These are phyloP conservation scores for Thraustotheca clavata DNA, from an alignment of 352 stramenopile genomes.

Conservation along the genomic window DNA sequence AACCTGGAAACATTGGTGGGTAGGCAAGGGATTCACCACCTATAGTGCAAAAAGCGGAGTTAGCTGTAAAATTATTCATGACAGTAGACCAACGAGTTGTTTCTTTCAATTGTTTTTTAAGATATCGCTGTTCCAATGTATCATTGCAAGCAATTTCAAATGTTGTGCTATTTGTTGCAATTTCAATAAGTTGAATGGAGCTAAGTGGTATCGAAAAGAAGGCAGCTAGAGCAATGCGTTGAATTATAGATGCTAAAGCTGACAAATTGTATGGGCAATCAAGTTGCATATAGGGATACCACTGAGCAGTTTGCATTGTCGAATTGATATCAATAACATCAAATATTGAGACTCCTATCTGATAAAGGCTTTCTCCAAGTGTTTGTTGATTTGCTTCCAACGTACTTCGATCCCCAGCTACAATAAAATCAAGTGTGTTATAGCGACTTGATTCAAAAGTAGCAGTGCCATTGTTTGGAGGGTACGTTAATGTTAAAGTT, in stretches of 20 bases:
- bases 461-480: background rate
- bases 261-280: background rate
- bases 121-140: background rate
- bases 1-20: background rate
- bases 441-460: background rate
- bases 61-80: background rate
- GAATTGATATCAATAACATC: background rate
- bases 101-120: background rate
- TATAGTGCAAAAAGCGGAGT: background rate
- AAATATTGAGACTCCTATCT: background rate
- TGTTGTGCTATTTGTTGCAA: background rate
- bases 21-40: background rate
- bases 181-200: background rate
- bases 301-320: background rate
- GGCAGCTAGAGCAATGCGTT: conserved; percentile 1
- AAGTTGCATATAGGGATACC: conserved; percentile 4
- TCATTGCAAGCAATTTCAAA: background rate
- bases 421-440: background rate
- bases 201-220: background rate
- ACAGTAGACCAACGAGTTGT: background rate
- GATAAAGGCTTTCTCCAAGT: too few relatives aligned
- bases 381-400: too few relatives aligned
- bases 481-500: background rate
- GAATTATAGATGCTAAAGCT: background rate
- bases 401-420: background rate